Base-by-base conservation (phyloP, 345 rosid species). In the Ceriops decandra region DNA sequence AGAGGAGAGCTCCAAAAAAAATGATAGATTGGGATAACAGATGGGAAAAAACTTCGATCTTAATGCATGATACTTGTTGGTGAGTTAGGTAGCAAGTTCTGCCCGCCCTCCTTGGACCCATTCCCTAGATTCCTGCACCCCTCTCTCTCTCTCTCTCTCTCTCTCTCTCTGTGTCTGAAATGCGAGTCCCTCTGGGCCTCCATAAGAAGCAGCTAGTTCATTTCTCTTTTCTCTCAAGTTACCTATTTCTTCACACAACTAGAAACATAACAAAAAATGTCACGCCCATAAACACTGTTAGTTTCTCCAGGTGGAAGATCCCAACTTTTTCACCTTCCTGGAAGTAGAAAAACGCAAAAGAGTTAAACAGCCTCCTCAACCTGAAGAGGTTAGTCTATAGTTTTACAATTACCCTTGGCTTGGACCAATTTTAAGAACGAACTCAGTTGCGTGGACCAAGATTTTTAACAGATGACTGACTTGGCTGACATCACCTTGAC, bases 41-140 rank as follows among this genome's bases (percentile, higher is more conserved):
- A 77, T 33, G 70, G 69, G 79, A 80, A 80, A 79, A 84, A 74
- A 79, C 22, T 63, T 67, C 67, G 74, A 73, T 69, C 80, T 61
- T 52, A 60, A 46, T 70, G 82, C 95, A 88, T 77, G 89, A 85
- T 77, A 66, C 68, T 35, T 88, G 93, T 86, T 83, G 90, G 93
- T 86, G 80, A 89, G 83, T 86, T 85, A 52, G 88, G 89, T 81
- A 79, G 83, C 95, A 88, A 76, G 42, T 72, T 77, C 95, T 88
- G 87, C 73, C 85, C 88, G 77, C 75, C 56, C 58, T 46, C 57
- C 32, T 72, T 79, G 85, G 88, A 36, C 91, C 85, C 87, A 79
- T 84, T 84, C 84, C 78, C 61, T 73, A 76, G 79, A 80, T 82
- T 85, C 86, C 84, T 73, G 67, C 67, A 46, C 5, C 67, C 52